Base-by-base conservation (phyloP, 352 stramenopile species). In the Pythium dissimile region DNA sequence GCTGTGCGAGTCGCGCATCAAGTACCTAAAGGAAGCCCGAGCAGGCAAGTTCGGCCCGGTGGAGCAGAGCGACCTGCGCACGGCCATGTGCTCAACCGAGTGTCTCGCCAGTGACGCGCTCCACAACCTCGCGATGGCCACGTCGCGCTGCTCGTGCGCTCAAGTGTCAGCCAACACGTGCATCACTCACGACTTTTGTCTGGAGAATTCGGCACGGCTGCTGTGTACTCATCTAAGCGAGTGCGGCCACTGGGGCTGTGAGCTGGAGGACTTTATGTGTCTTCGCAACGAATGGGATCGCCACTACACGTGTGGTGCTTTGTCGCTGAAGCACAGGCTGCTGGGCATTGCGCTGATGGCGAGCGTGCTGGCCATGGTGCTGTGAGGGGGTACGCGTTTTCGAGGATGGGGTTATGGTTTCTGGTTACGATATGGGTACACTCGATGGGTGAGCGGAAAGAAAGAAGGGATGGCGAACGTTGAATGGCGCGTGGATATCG, bases 181-280 rank as follows among this genome's bases (percentile, higher is more conserved):
- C 53, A 71, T 89, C 32, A 52, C 32, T 0, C 58, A 90, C 69
- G 83, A 95, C 55, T 92, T 91, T 54, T 95, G 86, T 34, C 71
- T 80, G 20, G 75, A 94, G 41, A 95, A 77, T 70, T 94, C 82
- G 26, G 82, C 78, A 30, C 71, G 86, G 34, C 58, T 96, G 46
- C 54, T 97, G 45, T 97, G 89, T 69, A 88, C 74, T 11, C 84
- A 89, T 53, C 54, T 97, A 30, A 76, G 82, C 56, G 86, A 95
- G 37, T 97, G 89, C 52, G 89, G 88, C 16, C 79, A 86, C 58
- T 97, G 89, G 89, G 66, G 71, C 50, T 97, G 89, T 58, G 55
- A 73, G 34, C 74, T 95, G 31, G 72, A 93, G 49, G 89, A 97
- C 57, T 97, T 96, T 54, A 95, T 92, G 74, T 97, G 89, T 62